Evolutionary conservation across 805 yeast species (phyloP).

Genomic region (Starmerella apicola): DNA sequence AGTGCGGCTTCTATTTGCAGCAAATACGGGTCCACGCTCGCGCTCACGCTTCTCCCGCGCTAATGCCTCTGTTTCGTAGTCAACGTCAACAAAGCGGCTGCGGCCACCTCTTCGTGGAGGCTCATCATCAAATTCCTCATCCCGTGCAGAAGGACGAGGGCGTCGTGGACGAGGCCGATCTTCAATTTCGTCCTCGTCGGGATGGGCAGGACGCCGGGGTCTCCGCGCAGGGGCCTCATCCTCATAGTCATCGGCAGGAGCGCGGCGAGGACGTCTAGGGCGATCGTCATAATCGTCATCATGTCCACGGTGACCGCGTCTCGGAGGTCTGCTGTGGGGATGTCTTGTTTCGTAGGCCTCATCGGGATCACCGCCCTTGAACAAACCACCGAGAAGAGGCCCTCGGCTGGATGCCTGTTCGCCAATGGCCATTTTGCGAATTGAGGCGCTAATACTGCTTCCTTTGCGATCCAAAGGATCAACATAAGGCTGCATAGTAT

Average conservation of each 20-base stretch:
- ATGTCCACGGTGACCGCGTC: background rate
- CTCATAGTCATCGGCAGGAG: conserved; percentile 2
- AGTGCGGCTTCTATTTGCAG: background rate
- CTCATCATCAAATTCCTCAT: conserved; percentile 1
- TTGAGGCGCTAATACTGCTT: conserved; percentile 7
- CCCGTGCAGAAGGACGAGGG: background rate
- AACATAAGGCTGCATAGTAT: background rate
- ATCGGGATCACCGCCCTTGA: conserved; percentile 7
- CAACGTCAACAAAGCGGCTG: background rate
- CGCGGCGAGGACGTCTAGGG: background rate
- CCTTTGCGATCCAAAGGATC: conserved; percentile 1
- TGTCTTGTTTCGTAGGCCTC: background rate
- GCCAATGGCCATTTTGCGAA: conserved; percentile 11
- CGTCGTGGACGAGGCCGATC: background rate
- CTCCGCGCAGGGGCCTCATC: background rate
- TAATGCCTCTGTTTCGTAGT: conserved; percentile 1
- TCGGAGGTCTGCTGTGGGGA: background rate
- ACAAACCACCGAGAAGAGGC: conserved; percentile 16
- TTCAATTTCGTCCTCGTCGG: conserved; percentile 2
- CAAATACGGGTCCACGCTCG: background rate
- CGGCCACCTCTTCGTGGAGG: background rate
- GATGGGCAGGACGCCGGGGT: background rate
- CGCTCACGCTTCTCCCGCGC: background rate
- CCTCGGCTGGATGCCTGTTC: conserved; percentile 9
- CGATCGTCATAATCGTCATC: background rate